Evolutionary conservation across 2,329 filamentous ascomycete species (phyloP).

Genomic region (Pseudogymnoascus sp.): DNA sequence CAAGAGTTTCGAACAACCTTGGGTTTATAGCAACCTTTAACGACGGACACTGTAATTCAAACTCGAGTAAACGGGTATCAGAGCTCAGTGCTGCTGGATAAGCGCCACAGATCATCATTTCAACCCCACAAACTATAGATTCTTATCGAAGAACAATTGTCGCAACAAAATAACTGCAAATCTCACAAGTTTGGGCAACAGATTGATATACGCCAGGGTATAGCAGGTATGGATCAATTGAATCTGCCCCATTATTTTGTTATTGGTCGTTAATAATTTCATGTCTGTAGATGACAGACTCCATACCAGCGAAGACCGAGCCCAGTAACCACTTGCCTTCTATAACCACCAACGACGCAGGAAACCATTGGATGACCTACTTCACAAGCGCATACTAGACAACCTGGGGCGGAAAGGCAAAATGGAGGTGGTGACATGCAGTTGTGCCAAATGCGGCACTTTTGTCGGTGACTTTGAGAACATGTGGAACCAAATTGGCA

Average conservation of each 20-base stretch:
- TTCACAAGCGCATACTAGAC: not conserved
- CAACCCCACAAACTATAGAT: not conserved
- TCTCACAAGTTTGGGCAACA: not conserved
- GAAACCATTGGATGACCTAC: not conserved
- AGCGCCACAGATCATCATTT: not conserved
- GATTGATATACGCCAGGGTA: not conserved
- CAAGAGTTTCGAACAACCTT: not conserved
- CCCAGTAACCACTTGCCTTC: not conserved
- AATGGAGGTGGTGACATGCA: slow-evolving; percentile 22
- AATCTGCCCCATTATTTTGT: not conserved
- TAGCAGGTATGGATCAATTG: not conserved
- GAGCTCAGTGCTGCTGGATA: not conserved
- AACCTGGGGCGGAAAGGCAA: not conserved
- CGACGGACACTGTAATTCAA: not conserved
- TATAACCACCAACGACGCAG: not conserved
- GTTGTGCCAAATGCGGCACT: slow-evolving; percentile 23
- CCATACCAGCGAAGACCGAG: not conserved
- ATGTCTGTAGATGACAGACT: not conserved
- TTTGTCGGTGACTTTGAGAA: slow-evolving; percentile 25
- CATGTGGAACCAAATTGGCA: slow-evolving; percentile 27
- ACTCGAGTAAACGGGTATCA: not conserved
- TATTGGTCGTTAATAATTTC: not conserved
- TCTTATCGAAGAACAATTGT: not conserved
- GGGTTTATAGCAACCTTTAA: not conserved
- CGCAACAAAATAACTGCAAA: not conserved